These are phyloP conservation scores for Trichoderma sp. DNA, from an alignment of 2,329 filamentous ascomycete species.

Conservation along the genomic window DNA sequence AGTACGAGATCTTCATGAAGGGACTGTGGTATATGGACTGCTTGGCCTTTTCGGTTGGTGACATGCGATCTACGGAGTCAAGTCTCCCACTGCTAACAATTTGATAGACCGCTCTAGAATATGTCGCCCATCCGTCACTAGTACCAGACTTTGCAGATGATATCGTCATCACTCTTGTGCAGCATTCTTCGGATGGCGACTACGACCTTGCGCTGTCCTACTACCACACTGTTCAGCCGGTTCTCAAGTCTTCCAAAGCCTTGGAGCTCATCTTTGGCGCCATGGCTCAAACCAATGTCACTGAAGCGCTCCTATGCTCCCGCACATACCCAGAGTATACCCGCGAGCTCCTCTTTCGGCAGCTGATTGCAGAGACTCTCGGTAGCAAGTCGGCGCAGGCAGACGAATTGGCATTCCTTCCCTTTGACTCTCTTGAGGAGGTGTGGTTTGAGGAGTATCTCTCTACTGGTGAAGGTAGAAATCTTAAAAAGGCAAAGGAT, in stretches of 20 bases:
- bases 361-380: constrained; percentile 63
- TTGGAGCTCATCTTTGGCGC: constrained; percentile 69
- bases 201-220: constrained; percentile 72
- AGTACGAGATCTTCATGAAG: constrained; percentile 78
- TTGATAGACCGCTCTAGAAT: constrained; percentile 65
- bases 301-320: constrained; percentile 73
- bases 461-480: constrained; percentile 63
- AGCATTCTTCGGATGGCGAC: constrained; percentile 60
- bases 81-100: not conserved
- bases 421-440: constrained; percentile 71
- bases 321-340: constrained; percentile 63
- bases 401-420: constrained; percentile 70
- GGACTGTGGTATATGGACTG: constrained; percentile 81
- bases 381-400: constrained; percentile 50
- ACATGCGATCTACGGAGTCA: not conserved
- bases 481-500: constrained; percentile 66
- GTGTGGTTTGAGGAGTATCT: constrained; percentile 72
- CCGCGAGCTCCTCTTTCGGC: constrained; percentile 66
- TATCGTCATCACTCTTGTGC: constrained; percentile 70
- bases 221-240: constrained; percentile 73
- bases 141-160: constrained; percentile 82
- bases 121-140: constrained; percentile 76
- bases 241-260: constrained; percentile 64
- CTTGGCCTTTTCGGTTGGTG: constrained; percentile 62
- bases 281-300: constrained; percentile 65